Base-by-base conservation (phyloP, 2,329 filamentous ascomycete genomes). In the Xylaria sp. region DNA sequence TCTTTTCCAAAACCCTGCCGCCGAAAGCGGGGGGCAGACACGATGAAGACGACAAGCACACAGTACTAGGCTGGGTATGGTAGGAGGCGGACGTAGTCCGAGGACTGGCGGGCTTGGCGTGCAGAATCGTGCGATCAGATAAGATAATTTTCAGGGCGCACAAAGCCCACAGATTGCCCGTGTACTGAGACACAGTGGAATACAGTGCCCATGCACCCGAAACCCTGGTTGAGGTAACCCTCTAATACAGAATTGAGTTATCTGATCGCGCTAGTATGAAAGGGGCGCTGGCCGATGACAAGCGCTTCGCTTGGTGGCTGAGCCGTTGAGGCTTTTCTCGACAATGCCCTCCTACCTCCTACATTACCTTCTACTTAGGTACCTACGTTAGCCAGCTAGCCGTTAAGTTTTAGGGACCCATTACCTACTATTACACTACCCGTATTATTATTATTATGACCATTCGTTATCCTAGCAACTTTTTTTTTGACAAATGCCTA, bases 121-220 rank as follows among this genome's bases (percentile, higher is more conserved):
- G 62, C 63, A 60, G 61, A 61, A 63, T 66, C 66, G 70, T 67
- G 73, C 69, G 72, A 77, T 77, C 75, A 75, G 75, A 76, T 77
- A 77, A 77, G 75, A 76, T 77, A 72, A 72, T 73, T 70, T 55
- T 49, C 2, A 57, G 45, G 63, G 27, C 47, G 20, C 25, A n/a
- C 17, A 58, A 50, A 44, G 7, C 15, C 17, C n/a, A n/a, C n/a
- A n/a, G n/a, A n/a, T n/a, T n/a, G n/a, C 27, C 10, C 6, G 15
- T 44, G 11, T 11, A 29, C 13, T 2, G 20, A 15, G 17, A 31
- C 49, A 65, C 49, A 55, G 55, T 55, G 15, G 5, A 20, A 15
- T 36, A 36, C 60, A 50, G 47, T 42, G 36, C 49, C 2, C 10
- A 51, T 33, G 15, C 13, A 7, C 33, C 50, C 57, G 38, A 62